Conservation (phyloP, 768 basidiomycete genomes). For the Rhodosporidiobolus odoratus region DNA sequence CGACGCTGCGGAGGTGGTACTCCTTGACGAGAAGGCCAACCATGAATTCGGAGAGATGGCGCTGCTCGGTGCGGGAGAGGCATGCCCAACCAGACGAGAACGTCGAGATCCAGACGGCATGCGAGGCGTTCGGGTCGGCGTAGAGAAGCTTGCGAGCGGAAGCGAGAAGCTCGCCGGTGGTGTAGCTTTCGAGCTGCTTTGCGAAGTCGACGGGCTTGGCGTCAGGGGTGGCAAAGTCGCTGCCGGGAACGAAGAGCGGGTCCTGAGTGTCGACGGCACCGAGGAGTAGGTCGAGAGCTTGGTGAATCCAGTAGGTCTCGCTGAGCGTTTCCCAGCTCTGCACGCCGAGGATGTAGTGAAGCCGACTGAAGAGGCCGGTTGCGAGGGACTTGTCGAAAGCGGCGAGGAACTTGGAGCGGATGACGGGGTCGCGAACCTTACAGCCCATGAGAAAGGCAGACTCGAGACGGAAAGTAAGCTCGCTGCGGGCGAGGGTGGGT, state of each 20-base stretch:
- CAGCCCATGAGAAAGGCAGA: constrained; percentile 89
- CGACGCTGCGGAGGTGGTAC: constrained; percentile 82
- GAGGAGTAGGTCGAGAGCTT: constrained; percentile 81
- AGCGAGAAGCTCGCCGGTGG: constrained; percentile 56
- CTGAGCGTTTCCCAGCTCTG: constrained; percentile 92
- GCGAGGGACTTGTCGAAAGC: constrained; percentile 84
- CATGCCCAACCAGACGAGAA: constrained; percentile 83
- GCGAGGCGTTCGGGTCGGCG: constrained; percentile 68
- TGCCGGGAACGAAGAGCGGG: constrained; percentile 41
- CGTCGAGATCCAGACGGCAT: constrained; percentile 77
- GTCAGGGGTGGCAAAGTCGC: constrained; percentile 44
- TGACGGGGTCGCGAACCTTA: constrained; percentile 67
- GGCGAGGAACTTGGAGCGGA: constrained; percentile 82
- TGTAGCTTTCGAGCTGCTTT: constrained; percentile 32
- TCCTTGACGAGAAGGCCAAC: constrained; percentile 86
- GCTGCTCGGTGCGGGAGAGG: constrained; percentile 78
- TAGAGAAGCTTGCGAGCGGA: constrained; percentile 78
- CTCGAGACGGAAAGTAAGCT: constrained; percentile 87
- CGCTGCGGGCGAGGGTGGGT: constrained; percentile 74
- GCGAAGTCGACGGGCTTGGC: constrained; percentile 22
- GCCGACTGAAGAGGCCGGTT: constrained; percentile 67
- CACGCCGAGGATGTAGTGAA: constrained; percentile 84
- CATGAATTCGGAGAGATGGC: constrained; percentile 80
- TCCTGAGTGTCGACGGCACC: constrained; percentile 56
- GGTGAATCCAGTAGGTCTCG: constrained; percentile 88